phyloP scores from a whole-genome alignment of 768 basidiomycete genomes.

The Naganishia vaughanmartiniae region DNA sequence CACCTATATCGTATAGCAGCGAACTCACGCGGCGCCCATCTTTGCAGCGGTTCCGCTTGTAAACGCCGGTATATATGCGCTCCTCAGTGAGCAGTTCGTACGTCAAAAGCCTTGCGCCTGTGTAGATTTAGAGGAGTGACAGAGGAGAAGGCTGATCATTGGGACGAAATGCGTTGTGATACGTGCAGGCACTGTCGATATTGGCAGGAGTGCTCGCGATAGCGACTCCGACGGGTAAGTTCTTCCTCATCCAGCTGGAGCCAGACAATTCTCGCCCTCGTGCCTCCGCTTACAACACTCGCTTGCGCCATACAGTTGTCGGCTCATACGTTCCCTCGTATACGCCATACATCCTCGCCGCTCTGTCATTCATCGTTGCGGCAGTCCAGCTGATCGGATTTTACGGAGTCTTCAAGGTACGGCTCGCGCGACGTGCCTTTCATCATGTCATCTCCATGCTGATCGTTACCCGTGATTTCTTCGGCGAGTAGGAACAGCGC shows the following conservation, averaged over 20 bases:
- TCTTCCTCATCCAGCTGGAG: neutral
- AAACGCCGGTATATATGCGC: conserved; percentile 83
- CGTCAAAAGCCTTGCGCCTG: conserved; percentile 21
- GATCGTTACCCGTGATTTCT: neutral
- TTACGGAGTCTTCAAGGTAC: conserved; percentile 73
- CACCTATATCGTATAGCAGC: neutral
- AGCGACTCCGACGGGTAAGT: conserved; percentile 39
- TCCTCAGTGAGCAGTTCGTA: conserved; percentile 72
- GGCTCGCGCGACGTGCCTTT: neutral
- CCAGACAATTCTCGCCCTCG: too few species aligned
- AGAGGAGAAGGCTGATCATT: neutral
- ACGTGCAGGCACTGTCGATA: conserved; percentile 37
- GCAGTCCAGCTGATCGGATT: conserved; percentile 78
- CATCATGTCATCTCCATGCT: neutral
- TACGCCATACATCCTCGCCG: conserved; percentile 69
- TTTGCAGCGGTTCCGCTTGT: conserved; percentile 72
- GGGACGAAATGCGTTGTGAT: conserved; percentile 1
- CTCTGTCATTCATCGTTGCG: conserved; percentile 72
- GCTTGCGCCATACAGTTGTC: conserved; percentile 61
- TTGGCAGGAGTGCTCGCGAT: conserved; percentile 44
- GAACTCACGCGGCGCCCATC: conserved; percentile 15
- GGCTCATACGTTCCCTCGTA: conserved; percentile 79
- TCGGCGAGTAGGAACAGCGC: conserved; percentile 45
- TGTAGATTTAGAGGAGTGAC: too few species aligned
- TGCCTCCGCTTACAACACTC: neutral